Evolutionary conservation across 2,329 filamentous ascomycete genomes (phyloP).

Genomic region (Pestalotiopsis sp.): DNA sequence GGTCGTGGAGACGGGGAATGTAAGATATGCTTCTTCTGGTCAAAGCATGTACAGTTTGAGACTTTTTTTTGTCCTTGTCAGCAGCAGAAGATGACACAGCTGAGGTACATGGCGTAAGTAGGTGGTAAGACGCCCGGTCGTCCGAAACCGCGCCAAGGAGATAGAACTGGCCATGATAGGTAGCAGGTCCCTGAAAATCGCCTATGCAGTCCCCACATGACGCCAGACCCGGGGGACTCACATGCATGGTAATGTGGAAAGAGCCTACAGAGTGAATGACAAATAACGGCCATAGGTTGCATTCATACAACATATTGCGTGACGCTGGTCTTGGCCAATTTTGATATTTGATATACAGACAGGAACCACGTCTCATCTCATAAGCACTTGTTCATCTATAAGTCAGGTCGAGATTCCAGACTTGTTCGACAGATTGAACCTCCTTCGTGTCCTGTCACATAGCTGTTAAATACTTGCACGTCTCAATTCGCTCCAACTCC

Average conservation of each 20-base stretch:
- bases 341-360: constrained; percentile 9
- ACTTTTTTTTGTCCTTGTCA: background rate
- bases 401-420: too few species aligned
- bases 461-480: background rate
- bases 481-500: background rate
- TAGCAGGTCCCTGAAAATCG: background rate
- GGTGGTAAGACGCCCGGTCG: background rate
- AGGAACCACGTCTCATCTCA: background rate
- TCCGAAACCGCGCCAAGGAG: background rate
- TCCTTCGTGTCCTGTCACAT: too few species aligned
- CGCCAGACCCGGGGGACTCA: background rate
- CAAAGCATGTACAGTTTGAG: background rate
- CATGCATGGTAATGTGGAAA: background rate
- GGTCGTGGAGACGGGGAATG: background rate
- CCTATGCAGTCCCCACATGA: background rate
- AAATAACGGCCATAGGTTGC: background rate
- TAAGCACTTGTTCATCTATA: too few species aligned
- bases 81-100: background rate
- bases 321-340: constrained; percentile 1
- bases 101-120: background rate
- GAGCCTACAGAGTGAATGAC: background rate
- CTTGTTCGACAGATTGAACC: too few species aligned
- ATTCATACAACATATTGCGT: background rate
- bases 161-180: background rate
- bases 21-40: background rate